These are phyloP conservation scores for Pseudotsuga menziesii DNA, from an alignment of 75 land plant genomes.

Conservation along the genomic window DNA sequence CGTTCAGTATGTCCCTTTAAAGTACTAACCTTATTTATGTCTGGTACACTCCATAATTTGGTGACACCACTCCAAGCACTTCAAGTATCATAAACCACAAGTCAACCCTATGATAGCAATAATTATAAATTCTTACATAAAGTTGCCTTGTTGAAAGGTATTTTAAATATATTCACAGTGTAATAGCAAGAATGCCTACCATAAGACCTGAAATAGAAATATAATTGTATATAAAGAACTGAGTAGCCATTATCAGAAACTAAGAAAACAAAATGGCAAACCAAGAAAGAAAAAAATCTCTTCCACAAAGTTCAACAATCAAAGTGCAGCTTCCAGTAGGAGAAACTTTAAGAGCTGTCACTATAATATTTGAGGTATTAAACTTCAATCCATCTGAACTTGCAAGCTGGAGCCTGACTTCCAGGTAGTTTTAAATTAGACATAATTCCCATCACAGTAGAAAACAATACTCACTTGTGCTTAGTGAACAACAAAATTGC, in stretches of 20 bases:
- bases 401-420: background rate
- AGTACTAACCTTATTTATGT: slow-evolving; percentile 43
- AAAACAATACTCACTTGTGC: background rate
- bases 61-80: slow-evolving; percentile 83
- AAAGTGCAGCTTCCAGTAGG: background rate
- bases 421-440: background rate
- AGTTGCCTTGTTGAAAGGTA: background rate
- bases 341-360: background rate
- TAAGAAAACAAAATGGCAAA: background rate
- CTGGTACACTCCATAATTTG: slow-evolving; percentile 84
- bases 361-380: background rate
- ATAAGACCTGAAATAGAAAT: background rate
- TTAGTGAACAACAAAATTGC: background rate
- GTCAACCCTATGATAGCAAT: background rate
- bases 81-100: slow-evolving; percentile 10
- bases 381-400: no score
- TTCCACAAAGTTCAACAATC: background rate
- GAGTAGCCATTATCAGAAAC: no score
- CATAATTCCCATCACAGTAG: background rate
- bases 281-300: background rate
- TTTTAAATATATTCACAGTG: background rate
- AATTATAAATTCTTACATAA: background rate
- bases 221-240: background rate
- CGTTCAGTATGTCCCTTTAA: slow-evolving; percentile 95
- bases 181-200: background rate